phyloP scores from a whole-genome alignment of 805 yeast genomes.

The Yarrowia divulgata region DNA sequence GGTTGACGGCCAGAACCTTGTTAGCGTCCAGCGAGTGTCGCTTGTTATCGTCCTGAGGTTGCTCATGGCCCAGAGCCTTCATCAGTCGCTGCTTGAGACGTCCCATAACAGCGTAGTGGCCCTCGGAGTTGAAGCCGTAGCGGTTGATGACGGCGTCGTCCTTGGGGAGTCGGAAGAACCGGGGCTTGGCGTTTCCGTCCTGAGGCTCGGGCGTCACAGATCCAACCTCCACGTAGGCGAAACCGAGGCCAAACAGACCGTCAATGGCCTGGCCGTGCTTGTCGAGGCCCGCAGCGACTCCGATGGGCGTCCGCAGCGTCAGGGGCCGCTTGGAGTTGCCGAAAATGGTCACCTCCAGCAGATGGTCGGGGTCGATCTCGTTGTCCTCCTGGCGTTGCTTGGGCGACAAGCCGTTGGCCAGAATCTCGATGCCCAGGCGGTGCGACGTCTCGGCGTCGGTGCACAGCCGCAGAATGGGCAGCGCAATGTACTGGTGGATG shows the following conservation, averaged over 20 bases:
- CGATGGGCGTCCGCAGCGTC: constrained; percentile 75
- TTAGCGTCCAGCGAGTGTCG: constrained; percentile 63
- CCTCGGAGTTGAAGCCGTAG: constrained; percentile 92
- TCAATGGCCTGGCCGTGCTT: constrained; percentile 93
- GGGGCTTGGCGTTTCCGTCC: constrained; percentile 92
- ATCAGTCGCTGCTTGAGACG: constrained; percentile 71
- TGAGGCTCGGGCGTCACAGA: constrained; percentile 92
- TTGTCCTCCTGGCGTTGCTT: constrained; percentile 47
- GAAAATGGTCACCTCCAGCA: constrained; percentile 47
- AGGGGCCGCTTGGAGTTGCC: constrained; percentile 46
- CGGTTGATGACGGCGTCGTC: constrained; percentile 94
- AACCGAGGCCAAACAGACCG: constrained; percentile 76
- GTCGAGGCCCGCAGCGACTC: constrained; percentile 95
- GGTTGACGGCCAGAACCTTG: constrained; percentile 77
- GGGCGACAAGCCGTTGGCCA: constrained; percentile 56
- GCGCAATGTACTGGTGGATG: constrained; percentile 76
- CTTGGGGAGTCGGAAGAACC: constrained; percentile 82
- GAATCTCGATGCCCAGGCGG: constrained; percentile 68
- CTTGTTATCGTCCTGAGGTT: constrained; percentile 39
- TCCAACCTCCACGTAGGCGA: constrained; percentile 90
- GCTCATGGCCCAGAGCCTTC: constrained; percentile 47
- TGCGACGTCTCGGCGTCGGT: constrained; percentile 92
- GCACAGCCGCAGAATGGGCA: constrained; percentile 73
- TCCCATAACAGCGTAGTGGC: constrained; percentile 76
- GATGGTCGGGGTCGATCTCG: constrained; percentile 47